phyloP scores from a whole-genome alignment of 192 early-diverging fungal species.

The Chytriomyces hyalinus region DNA sequence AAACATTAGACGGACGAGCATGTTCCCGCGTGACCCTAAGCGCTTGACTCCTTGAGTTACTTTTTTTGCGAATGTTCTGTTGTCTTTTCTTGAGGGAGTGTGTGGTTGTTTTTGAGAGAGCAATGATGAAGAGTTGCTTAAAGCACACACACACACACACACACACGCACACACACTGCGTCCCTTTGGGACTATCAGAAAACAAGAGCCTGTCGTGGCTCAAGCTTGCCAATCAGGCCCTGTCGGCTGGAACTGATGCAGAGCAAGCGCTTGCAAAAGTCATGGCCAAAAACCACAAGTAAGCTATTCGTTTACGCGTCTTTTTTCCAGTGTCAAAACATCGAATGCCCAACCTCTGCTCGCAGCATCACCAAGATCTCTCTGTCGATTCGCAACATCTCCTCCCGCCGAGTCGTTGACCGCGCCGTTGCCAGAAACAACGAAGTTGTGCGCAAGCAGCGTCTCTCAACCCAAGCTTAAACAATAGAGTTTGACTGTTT shows the following conservation, averaged over 20 bases:
- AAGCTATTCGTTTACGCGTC: background rate
- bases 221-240: slow-evolving; percentile 29
- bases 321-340: no score
- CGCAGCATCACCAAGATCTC: slow-evolving; percentile 27
- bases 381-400: slow-evolving; percentile 30
- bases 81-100: no score
- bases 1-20: slow-evolving; percentile 88
- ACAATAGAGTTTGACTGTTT: no score
- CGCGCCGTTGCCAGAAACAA: slow-evolving; percentile 44
- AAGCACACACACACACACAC: no score
- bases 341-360: background rate
- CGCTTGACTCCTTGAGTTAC: no score
- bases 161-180: no score
- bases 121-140: no score
- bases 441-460: slow-evolving; percentile 32
- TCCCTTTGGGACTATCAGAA: slow-evolving; percentile 18
- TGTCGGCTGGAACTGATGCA: slow-evolving; percentile 28
- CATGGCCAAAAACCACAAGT: slow-evolving; percentile 27
- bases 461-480: background rate
- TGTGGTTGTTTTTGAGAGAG: no score
- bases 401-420: slow-evolving; percentile 35
- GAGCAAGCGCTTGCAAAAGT: slow-evolving; percentile 29
- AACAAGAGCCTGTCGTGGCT: slow-evolving; percentile 33
- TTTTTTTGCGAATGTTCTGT: background rate
- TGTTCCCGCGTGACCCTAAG: slow-evolving; percentile 99